phyloP scores from a whole-genome alignment of 345 rosid genomes.

The Salix brachista region DNA sequence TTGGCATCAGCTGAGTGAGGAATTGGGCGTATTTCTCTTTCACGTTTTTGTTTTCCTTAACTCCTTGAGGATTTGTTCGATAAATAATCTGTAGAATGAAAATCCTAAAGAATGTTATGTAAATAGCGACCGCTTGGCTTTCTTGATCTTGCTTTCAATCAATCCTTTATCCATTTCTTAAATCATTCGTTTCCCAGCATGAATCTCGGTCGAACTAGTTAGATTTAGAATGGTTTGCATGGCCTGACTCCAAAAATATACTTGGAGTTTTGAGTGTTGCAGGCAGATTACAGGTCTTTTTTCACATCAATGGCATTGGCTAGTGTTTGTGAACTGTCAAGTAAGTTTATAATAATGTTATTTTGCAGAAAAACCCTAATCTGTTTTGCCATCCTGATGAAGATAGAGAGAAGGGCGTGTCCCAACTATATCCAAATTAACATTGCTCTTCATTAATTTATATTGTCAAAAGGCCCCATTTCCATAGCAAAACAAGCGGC shows the following conservation, averaged over 20 bases:
- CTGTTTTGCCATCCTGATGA: neutral
- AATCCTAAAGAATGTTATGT: slow-evolving; percentile 16
- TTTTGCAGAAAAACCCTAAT: neutral
- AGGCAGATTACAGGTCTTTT: neutral
- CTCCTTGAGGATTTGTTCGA: slow-evolving; percentile 37
- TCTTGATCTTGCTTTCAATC: neutral
- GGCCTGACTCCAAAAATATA: neutral
- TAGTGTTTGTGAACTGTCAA: neutral
- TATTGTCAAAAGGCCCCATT: neutral
- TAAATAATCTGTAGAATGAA: slow-evolving; percentile 52
- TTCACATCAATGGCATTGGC: neutral
- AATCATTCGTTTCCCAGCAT: neutral
- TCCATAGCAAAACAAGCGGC: neutral
- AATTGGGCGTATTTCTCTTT: slow-evolving; percentile 24
- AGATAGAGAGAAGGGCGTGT: neutral
- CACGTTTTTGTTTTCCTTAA: slow-evolving; percentile 3
- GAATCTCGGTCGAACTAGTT: neutral
- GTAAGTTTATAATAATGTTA: neutral
- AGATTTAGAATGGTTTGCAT: neutral
- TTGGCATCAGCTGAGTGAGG: slow-evolving; percentile 32
- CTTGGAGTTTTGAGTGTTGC: neutral
- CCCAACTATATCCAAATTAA: neutral
- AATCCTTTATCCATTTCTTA: neutral
- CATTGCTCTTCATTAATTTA: neutral
- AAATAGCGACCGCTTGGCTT: slow-evolving; percentile 1